A percentile compares a stretch with the other conserved stretches of the same genome.
Conservation (phyloP, 192 early-diverging fungal genomes). For the Kappamyces sp. region DNA sequence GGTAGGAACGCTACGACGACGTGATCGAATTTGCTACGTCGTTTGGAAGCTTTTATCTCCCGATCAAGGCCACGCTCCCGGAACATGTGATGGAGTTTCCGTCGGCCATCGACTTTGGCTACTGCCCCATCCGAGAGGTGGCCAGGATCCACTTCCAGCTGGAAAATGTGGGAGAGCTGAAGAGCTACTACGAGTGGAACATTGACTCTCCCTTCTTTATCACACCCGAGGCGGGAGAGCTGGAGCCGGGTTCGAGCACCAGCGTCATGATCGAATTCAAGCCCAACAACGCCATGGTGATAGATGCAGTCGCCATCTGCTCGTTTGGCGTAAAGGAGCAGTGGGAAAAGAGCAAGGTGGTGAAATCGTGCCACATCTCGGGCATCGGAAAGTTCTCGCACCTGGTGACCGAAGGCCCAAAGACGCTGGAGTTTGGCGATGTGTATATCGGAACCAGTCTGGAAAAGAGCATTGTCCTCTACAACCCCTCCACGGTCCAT, state of each 20-base stretch:
- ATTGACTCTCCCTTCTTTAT: constrained; percentile 39
- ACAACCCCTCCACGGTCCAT: constrained; percentile 43
- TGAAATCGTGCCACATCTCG: constrained; percentile 29
- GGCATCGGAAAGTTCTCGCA: constrained; percentile 55
- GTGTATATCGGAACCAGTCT: constrained; percentile 41
- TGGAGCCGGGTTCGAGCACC: constrained; percentile 25
- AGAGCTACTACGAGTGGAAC: constrained; percentile 45
- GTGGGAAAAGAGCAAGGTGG: constrained; percentile 34
- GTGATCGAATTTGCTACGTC: constrained; percentile 48
- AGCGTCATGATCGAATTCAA: constrained; percentile 41
- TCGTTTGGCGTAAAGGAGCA: constrained; percentile 39
- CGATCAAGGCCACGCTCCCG: constrained; percentile 45
- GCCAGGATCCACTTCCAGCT: constrained; percentile 34
- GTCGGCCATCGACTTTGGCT: constrained; percentile 36
- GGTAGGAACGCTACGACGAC: constrained; percentile 46
- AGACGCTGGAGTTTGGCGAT: constrained; percentile 47
- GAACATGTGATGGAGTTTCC: constrained; percentile 49
- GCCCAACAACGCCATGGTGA: constrained; percentile 22
- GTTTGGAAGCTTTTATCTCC: constrained; percentile 49
- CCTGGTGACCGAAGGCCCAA: constrained; percentile 29
- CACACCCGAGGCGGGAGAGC: constrained; percentile 24
- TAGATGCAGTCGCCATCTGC: constrained; percentile 37
- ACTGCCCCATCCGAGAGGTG: constrained; percentile 46
- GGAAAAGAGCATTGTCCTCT: constrained; percentile 35
- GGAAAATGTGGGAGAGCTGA: constrained; percentile 43